A percentile compares a stretch with the other conserved stretches of the same genome.
Conservation (phyloP, 495 filamentous ascomycete genomes). For the Penicillium canescens region DNA sequence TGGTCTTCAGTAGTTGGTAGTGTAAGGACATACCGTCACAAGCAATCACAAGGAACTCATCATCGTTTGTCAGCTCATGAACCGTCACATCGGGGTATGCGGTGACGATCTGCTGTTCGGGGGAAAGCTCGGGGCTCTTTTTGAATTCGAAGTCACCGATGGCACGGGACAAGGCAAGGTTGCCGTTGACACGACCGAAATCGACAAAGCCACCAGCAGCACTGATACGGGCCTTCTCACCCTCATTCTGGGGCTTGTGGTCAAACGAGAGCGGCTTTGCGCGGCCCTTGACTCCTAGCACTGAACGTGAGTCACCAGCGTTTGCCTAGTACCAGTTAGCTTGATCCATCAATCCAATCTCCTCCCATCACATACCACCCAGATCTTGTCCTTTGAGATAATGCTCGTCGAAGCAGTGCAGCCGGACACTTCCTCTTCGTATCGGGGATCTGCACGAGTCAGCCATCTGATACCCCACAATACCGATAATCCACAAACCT, state of each 20-base stretch:
- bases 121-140: slow-evolving; percentile 93
- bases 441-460: slow-evolving; percentile 74
- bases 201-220: slow-evolving; percentile 98
- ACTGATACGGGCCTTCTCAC: slow-evolving; percentile 96
- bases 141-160: slow-evolving; percentile 99
- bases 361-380: slow-evolving; percentile 68
- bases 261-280: slow-evolving; percentile 97
- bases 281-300: slow-evolving; percentile 91
- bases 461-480: not conserved
- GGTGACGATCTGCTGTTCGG: slow-evolving; percentile 97
- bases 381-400: slow-evolving; percentile 88
- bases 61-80: slow-evolving; percentile 87
- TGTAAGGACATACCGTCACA: slow-evolving; percentile 76
- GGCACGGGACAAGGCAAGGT: slow-evolving; percentile 93
- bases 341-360: not conserved
- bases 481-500: slow-evolving; percentile 55
- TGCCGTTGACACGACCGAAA: slow-evolving; percentile 97
- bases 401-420: slow-evolving; percentile 92
- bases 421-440: slow-evolving; percentile 96
- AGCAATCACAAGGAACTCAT: slow-evolving; percentile 95
- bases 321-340: slow-evolving; percentile 67
- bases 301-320: slow-evolving; percentile 91
- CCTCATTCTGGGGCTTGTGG: slow-evolving; percentile 98
- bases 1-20: not conserved
- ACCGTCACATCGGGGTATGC: slow-evolving; percentile 91